Evolutionary conservation across 2,329 filamentous ascomycete genomes (phyloP).

Genomic region (Venturia oleaginea): DNA sequence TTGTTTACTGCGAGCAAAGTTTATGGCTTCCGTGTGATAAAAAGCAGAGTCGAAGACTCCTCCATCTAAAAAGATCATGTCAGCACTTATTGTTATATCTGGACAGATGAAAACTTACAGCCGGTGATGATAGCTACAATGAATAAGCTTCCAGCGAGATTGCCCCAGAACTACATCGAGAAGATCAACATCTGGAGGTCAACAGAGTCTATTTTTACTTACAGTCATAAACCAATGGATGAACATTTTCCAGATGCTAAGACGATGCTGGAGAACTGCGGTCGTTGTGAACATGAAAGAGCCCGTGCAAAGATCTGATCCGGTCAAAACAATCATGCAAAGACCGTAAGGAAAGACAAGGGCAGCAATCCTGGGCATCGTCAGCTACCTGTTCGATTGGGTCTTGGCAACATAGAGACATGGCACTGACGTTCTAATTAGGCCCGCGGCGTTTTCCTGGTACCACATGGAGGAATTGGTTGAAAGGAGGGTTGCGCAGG

Average conservation of each 20-base stretch:
- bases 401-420: too few species aligned
- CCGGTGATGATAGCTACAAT: constrained; percentile 41
- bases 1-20: constrained; percentile 19
- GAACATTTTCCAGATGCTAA: constrained; percentile 29
- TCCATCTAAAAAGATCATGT: constrained; percentile 25
- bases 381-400: constrained; percentile 21
- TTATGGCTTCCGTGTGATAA: constrained; percentile 18
- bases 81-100: not conserved
- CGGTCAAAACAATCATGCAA: constrained; percentile 40
- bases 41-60: constrained; percentile 31
- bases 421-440: constrained; percentile 16
- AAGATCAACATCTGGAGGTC: not conserved
- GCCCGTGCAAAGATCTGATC: constrained; percentile 41
- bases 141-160: constrained; percentile 41
- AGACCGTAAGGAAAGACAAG: constrained; percentile 43
- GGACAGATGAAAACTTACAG: constrained; percentile 23
- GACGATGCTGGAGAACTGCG: constrained; percentile 18
- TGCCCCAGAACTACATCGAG: constrained; percentile 32
- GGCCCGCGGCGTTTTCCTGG: constrained; percentile 21
- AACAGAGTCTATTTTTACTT: not conserved
- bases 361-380: constrained; percentile 34
- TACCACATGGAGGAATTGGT: constrained; percentile 25
- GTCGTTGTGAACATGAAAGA: constrained; percentile 30
- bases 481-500: constrained; percentile 25
- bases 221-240: constrained; percentile 36